These are phyloP conservation scores for Metarhizium robertsii DNA, from an alignment of 2,329 filamentous ascomycete species.

Conservation along the genomic window DNA sequence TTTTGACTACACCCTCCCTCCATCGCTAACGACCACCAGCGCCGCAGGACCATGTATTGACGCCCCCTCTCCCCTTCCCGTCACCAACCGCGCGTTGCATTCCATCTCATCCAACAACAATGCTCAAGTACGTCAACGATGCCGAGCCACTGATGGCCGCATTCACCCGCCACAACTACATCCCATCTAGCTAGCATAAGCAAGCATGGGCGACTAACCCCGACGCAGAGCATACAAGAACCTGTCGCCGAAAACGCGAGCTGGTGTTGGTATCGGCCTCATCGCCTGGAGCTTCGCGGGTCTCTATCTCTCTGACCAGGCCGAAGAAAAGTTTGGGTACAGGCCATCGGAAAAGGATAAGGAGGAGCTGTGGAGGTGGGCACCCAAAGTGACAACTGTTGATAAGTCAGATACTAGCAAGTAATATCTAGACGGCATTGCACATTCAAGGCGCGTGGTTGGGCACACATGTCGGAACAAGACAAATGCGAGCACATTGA, in stretches of 20 bases:
- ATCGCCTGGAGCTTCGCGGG: constrained; percentile 69
- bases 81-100: too few relatives aligned
- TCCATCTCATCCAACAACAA: constrained; percentile 2
- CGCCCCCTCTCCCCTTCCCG: background rate
- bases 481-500: too few relatives aligned
- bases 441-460: too few relatives aligned
- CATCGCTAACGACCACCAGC: background rate
- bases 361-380: constrained; percentile 49
- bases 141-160: background rate
- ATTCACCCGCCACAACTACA: too few relatives aligned
- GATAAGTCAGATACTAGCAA: constrained; percentile 26
- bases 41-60: background rate
- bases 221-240: constrained; percentile 55
- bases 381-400: constrained; percentile 54
- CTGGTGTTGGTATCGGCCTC: constrained; percentile 63
- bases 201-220: background rate
- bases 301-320: constrained; percentile 62
- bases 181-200: too few relatives aligned
- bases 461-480: too few relatives aligned
- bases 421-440: background rate
- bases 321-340: constrained; percentile 65
- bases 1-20: too few relatives aligned
- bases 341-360: constrained; percentile 66
- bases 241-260: constrained; percentile 60
- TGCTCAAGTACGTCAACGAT: constrained; percentile 9